Evolutionary conservation across 176 grass and related monocot species (phyloP).

Genomic region (Musa beccarii): DNA sequence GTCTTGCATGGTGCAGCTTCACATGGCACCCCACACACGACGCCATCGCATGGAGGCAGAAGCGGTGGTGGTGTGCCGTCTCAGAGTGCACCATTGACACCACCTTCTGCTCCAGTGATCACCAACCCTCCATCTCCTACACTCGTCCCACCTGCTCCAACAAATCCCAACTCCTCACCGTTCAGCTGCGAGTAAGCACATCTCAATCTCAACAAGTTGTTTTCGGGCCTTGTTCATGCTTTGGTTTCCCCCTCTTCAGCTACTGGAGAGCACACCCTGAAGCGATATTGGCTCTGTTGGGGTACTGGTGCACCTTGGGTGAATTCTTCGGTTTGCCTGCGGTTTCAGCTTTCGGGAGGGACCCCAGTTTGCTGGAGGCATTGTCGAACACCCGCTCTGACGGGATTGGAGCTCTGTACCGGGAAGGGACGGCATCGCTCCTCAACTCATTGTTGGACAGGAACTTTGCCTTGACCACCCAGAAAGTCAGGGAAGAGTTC

Average conservation of each 20-base stretch:
- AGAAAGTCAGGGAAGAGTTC: slow-evolving; percentile 64
- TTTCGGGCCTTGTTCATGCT: not conserved
- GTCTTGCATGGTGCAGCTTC: not conserved
- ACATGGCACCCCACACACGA: not conserved
- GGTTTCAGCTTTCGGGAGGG: slow-evolving; percentile 41
- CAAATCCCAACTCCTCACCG: slow-evolving; percentile 31
- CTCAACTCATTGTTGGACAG: slow-evolving; percentile 70
- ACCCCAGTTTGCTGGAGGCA: slow-evolving; percentile 57
- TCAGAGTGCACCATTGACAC: not conserved
- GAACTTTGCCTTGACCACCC: slow-evolving; percentile 49
- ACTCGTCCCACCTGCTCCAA: slow-evolving; percentile 34
- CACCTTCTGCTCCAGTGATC: slow-evolving; percentile 18
- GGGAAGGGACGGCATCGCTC: slow-evolving; percentile 72
- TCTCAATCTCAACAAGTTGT: not conserved
- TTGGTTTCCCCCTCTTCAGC: slow-evolving; percentile 24
- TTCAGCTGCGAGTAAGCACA: slow-evolving; percentile 48
- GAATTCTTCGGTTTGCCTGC: slow-evolving; percentile 43
- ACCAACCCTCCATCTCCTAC: slow-evolving; percentile 21
- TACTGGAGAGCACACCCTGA: slow-evolving; percentile 69
- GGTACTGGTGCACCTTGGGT: slow-evolving; percentile 57
- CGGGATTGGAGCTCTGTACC: slow-evolving; percentile 54
- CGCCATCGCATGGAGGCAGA: not conserved
- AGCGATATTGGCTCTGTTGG: slow-evolving; percentile 46
- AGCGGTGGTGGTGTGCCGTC: not conserved
- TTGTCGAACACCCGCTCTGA: slow-evolving; percentile 56